These are phyloP conservation scores for Fusarium tuaranense DNA, from an alignment of 2,329 filamentous ascomycete genomes.

Conservation along the genomic window DNA sequence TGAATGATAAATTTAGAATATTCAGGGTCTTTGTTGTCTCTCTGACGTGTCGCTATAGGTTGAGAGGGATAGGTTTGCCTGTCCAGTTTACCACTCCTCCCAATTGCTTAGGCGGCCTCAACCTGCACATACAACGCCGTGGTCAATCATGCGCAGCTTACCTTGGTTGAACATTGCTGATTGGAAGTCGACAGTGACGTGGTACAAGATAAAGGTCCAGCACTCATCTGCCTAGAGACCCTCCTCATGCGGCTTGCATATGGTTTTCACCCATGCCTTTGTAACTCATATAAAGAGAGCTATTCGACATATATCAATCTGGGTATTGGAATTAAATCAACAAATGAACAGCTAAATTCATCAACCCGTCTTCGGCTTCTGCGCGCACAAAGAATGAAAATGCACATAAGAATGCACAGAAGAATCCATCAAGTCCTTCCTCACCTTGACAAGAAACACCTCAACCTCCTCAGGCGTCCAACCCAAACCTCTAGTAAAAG, in stretches of 20 bases:
- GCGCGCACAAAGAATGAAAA: constrained; percentile 31
- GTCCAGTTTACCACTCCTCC: not conserved
- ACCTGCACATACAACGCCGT: not conserved
- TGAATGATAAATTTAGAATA: not conserved
- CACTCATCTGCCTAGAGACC: not conserved
- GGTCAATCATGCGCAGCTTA: not conserved
- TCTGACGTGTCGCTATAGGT: not conserved
- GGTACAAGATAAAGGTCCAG: not conserved
- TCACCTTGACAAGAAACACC: constrained; percentile 49
- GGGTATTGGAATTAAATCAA: not conserved
- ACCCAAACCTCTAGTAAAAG: constrained; percentile 49
- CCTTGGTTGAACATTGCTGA: not conserved
- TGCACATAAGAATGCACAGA: constrained; percentile 33
- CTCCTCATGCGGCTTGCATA: not conserved
- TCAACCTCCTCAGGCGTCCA: constrained; percentile 51
- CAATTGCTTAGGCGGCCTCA: not conserved
- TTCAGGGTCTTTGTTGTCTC: not conserved
- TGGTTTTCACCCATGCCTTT: not conserved
- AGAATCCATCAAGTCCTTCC: constrained; percentile 47
- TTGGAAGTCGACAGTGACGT: not conserved
- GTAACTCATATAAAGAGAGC: not conserved
- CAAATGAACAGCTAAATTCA: not conserved
- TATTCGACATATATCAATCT: not conserved
- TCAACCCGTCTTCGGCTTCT: constrained; percentile 5
- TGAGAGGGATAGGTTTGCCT: not conserved